phyloP scores from a whole-genome alignment of 2,329 filamentous ascomycete genomes.

The Alternaria gaisen region DNA sequence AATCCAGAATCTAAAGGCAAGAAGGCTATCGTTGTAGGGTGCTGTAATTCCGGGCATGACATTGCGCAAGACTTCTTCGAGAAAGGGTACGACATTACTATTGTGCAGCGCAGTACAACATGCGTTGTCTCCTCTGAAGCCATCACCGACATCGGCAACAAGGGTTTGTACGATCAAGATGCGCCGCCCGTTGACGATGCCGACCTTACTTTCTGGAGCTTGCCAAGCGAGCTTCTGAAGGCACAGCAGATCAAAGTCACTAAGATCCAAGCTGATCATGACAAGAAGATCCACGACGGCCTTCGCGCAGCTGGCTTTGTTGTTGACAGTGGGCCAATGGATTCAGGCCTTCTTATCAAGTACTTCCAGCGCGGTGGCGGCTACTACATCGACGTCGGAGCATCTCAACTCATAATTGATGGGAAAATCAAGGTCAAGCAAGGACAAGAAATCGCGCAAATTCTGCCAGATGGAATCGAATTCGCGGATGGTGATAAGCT shows the following conservation, averaged over 20 bases:
- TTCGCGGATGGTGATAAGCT: conserved; percentile 56
- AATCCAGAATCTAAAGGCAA: conserved; percentile 51
- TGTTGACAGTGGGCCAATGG: conserved; percentile 45
- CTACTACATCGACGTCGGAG: conserved; percentile 60
- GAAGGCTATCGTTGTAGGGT: conserved; percentile 57
- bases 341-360: conserved; percentile 48
- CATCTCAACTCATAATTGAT: conserved; percentile 53
- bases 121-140: conserved; percentile 44
- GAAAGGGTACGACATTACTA: conserved; percentile 55
- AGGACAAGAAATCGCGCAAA: conserved; percentile 46
- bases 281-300: conserved; percentile 53
- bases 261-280: conserved; percentile 38
- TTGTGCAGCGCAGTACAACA: conserved; percentile 57
- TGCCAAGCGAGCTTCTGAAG: conserved; percentile 48
- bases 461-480: conserved; percentile 52
- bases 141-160: conserved; percentile 41
- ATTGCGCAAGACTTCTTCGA: conserved; percentile 59
- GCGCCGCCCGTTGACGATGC: conserved; percentile 39
- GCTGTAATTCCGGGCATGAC: conserved; percentile 61
- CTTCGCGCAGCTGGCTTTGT: conserved; percentile 56
- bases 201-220: conserved; percentile 44
- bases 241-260: conserved; percentile 36
- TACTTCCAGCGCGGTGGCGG: conserved; percentile 56
- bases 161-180: conserved; percentile 42
- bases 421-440: conserved; percentile 58